These are phyloP conservation scores for Curvularia eragrostidis DNA, from an alignment of 2,329 filamentous ascomycete genomes.

Conservation along the genomic window DNA sequence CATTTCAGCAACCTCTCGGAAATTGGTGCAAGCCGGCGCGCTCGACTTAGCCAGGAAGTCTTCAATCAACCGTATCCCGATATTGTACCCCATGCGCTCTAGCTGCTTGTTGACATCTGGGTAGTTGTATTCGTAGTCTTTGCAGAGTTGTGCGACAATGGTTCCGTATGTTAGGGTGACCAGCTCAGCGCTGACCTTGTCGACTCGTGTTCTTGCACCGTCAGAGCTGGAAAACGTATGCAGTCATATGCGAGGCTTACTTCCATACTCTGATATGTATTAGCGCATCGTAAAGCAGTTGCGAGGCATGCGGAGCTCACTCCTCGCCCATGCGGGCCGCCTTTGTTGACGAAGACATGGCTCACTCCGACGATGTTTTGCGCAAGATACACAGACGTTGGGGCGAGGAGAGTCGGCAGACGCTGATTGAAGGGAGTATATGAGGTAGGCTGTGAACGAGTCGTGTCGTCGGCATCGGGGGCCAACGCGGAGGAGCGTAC, in stretches of 20 bases:
- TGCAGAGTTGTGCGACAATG: constrained; percentile 94
- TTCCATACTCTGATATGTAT: constrained; percentile 79
- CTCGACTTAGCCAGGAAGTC: constrained; percentile 97
- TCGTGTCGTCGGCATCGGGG: constrained; percentile 23
- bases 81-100: constrained; percentile 99
- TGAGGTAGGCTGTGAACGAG: constrained; percentile 17
- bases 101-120: constrained; percentile 95
- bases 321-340: constrained; percentile 76
- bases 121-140: constrained; percentile 95
- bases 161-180: constrained; percentile 98
- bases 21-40: constrained; percentile 86
- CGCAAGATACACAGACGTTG: background rate
- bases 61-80: constrained; percentile 92
- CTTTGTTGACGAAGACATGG: constrained; percentile 65
- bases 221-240: constrained; percentile 27
- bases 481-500: constrained; percentile 20
- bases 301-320: constrained; percentile 58
- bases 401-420: background rate
- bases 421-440: background rate
- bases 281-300: constrained; percentile 39
- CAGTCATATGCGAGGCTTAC: constrained; percentile 62
- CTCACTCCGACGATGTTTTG: constrained; percentile 12
- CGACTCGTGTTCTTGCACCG: constrained; percentile 78
- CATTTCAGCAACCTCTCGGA: constrained; percentile 95
- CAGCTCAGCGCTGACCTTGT: constrained; percentile 97